These are phyloP conservation scores for Mycena metata DNA, from an alignment of 768 basidiomycete genomes.

Conservation along the genomic window DNA sequence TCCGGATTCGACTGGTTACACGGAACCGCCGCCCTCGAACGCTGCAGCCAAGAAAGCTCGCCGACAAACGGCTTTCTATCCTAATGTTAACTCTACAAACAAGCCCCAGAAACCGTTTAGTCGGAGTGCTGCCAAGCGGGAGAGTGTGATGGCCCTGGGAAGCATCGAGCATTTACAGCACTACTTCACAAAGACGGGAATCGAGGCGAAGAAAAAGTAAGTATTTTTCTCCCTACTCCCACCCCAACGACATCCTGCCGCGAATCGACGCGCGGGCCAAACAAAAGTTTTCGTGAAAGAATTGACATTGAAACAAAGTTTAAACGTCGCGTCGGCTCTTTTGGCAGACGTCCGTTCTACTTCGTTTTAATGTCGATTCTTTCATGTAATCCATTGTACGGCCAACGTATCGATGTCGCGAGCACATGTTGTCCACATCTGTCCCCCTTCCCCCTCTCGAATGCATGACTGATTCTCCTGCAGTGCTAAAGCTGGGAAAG, in stretches of 20 bases:
- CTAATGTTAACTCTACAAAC: constrained; percentile 75
- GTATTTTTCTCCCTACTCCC: constrained; percentile 43
- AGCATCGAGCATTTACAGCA: constrained; percentile 97
- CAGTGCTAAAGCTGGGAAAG: constrained; percentile 58
- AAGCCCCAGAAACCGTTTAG: constrained; percentile 90
- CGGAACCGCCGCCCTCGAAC: constrained; percentile 40
- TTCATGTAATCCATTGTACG: constrained; percentile 32
- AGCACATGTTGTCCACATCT: constrained; percentile 22
- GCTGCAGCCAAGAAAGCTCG: constrained; percentile 63
- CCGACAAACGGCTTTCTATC: constrained; percentile 84
- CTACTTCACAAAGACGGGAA: constrained; percentile 92
- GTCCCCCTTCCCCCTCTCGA: constrained; percentile 16
- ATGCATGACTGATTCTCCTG: constrained; percentile 36
- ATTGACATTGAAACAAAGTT: constrained; percentile 36
- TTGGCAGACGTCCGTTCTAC: constrained; percentile 21
- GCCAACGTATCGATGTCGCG: constrained; percentile 22
- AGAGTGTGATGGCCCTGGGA: constrained; percentile 94
- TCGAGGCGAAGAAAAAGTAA: constrained; percentile 80
- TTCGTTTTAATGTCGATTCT: constrained; percentile 38
- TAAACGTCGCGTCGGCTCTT: constrained; percentile 10
- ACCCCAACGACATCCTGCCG: background rate
- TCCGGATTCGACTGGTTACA: constrained; percentile 69
- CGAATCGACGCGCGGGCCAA: too few species aligned
- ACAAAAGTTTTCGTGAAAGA: constrained; percentile 32
- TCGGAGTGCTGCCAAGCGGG: constrained; percentile 91